phyloP scores from a whole-genome alignment of 306 rosid species.

The Vachellia pachyceras region DNA sequence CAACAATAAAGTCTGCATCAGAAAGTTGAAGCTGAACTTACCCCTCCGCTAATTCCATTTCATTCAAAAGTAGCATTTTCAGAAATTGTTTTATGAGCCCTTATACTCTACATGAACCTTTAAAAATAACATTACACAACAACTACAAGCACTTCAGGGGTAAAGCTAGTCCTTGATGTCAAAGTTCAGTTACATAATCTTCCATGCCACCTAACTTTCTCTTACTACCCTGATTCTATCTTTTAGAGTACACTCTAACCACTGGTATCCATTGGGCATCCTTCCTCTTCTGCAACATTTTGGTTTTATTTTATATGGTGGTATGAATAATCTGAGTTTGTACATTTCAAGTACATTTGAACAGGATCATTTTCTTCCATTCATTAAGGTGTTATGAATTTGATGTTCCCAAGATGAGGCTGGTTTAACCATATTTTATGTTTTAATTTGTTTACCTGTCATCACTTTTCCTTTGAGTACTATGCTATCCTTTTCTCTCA shows the following conservation, averaged over 20 bases:
- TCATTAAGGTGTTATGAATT: background rate
- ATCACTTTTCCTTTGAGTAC: background rate
- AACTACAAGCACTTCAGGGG: too few relatives aligned
- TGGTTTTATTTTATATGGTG: background rate
- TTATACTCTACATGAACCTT: too few relatives aligned
- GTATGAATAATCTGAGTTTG: background rate
- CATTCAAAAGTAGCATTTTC: too few relatives aligned
- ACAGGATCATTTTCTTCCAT: background rate
- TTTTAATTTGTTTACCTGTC: background rate
- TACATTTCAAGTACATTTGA: background rate
- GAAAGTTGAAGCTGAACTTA: too few relatives aligned
- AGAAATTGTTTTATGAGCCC: too few relatives aligned
- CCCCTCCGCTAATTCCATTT: too few relatives aligned
- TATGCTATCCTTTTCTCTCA: background rate
- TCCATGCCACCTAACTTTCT: background rate
- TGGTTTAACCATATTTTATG: background rate
- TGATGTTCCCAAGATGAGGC: background rate
- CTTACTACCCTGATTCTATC: background rate
- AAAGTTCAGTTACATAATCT: background rate
- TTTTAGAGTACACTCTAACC: background rate
- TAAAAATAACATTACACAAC: too few relatives aligned
- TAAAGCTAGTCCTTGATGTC: background rate
- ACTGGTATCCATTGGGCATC: background rate
- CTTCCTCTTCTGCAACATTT: background rate
- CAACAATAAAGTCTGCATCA: too few relatives aligned